Percentiles rank a stretch among this genome's conserved stretches.
Evolutionary conservation across 75 land plant species (phyloP).

Genomic region (Chamaecyparis obtusa): DNA sequence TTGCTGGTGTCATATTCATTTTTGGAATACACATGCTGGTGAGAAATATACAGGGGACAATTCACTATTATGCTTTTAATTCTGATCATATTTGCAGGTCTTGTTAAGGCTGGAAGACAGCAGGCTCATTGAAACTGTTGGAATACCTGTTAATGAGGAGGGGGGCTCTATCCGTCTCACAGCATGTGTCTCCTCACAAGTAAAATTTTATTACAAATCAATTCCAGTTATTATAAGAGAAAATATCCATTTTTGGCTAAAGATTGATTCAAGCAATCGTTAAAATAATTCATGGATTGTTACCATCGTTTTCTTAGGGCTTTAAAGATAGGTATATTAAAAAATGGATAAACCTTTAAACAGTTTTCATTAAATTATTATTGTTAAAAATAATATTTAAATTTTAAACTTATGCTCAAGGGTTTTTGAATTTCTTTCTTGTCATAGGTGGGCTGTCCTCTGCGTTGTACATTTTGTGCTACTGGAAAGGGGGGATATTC

Average conservation of each 20-base stretch:
- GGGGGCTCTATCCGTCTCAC: constrained; percentile 75
- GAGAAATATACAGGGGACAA: background rate
- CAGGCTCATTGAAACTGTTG: constrained; percentile 91
- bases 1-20: background rate
- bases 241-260: background rate
- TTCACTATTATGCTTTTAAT: constrained; percentile 6
- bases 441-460: constrained; percentile 87
- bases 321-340: background rate
- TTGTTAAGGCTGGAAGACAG: constrained; percentile 76
- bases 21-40: constrained; percentile 3
- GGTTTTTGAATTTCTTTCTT: background rate
- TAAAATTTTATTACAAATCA: constrained; percentile 12
- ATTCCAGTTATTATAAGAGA: background rate
- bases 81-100: constrained; percentile 42
- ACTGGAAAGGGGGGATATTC: constrained; percentile 97
- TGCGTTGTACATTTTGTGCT: constrained; percentile 95
- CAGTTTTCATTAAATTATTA: background rate
- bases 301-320: background rate
- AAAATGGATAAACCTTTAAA: background rate
- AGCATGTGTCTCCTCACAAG: constrained; percentile 98
- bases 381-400: background rate
- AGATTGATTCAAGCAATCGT: background rate
- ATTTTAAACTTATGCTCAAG: background rate
- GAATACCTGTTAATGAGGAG: constrained; percentile 84
- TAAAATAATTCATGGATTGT: background rate